Conservation (phyloP, 352 stramenopile genomes). For the Pythium aquatile region DNA sequence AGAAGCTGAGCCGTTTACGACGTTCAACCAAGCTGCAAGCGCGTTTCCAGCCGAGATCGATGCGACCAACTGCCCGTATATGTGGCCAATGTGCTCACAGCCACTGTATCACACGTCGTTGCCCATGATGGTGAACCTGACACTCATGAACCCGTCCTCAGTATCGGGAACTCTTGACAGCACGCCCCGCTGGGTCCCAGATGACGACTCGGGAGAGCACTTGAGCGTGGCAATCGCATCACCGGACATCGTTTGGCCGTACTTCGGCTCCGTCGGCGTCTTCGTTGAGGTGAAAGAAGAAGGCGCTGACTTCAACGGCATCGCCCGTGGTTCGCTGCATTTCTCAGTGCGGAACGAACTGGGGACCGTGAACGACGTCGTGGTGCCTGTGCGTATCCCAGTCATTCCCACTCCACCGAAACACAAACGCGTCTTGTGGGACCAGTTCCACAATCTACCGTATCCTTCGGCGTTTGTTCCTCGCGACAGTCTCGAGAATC, state of each 20-base stretch:
- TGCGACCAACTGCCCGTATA: constrained; percentile 77
- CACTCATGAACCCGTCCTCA: constrained; percentile 63
- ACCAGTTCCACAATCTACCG: constrained; percentile 87
- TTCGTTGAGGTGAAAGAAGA: constrained; percentile 62
- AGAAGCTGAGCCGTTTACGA: constrained; percentile 14
- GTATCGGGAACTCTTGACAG: constrained; percentile 47
- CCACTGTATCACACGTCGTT: constrained; percentile 70
- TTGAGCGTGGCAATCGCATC: constrained; percentile 50
- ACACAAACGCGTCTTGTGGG: constrained; percentile 72
- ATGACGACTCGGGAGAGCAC: constrained; percentile 42
- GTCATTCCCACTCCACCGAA: constrained; percentile 49
- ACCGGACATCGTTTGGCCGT: constrained; percentile 58
- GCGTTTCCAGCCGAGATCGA: constrained; percentile 70
- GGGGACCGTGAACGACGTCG: constrained; percentile 36
- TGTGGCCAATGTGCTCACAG: constrained; percentile 86
- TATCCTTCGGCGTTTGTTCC: constrained; percentile 85
- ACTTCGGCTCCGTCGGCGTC: constrained; percentile 67
- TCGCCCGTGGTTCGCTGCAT: constrained; percentile 39
- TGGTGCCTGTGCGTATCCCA: constrained; percentile 44
- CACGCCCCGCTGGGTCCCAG: constrained; percentile 48
- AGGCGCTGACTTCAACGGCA: constrained; percentile 37
- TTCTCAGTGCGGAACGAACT: constrained; percentile 47
- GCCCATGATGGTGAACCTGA: constrained; percentile 84
- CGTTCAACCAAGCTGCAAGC: constrained; percentile 30
- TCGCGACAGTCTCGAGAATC: constrained; percentile 69